Evolutionary conservation across 2,329 filamentous ascomycete species (phyloP).

Genomic region (Trichothecium sympodiale): DNA sequence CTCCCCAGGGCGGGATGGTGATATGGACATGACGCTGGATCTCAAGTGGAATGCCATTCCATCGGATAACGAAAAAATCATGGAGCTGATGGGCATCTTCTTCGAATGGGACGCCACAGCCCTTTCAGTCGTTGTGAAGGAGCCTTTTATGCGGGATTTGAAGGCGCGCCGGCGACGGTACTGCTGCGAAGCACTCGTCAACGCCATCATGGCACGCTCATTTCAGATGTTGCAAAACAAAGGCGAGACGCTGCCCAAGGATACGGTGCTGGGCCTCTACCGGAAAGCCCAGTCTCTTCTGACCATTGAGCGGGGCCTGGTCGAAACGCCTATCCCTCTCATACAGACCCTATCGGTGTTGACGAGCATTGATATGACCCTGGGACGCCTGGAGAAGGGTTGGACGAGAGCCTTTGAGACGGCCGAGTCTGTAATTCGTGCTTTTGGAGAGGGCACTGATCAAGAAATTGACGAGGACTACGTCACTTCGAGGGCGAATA

Average conservation of each 20-base stretch:
- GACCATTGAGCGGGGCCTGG: background rate
- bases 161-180: background rate
- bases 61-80: background rate
- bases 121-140: background rate
- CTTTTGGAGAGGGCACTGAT: background rate
- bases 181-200: constrained; percentile 3
- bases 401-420: constrained; percentile 1
- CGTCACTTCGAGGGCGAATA: background rate
- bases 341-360: constrained; percentile 2
- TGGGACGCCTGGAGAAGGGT: background rate
- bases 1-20: no score
- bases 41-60: background rate
- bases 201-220: constrained; percentile 2
- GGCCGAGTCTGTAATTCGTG: background rate
- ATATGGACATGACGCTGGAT: background rate
- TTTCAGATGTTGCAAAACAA: constrained; percentile 3
- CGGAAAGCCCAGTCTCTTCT: constrained; percentile 1
- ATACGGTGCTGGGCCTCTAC: background rate
- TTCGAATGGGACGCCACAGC: constrained; percentile 1
- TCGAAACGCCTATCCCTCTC: constrained; percentile 1
- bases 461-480: background rate
- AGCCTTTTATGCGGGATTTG: constrained; percentile 2
- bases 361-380: background rate
- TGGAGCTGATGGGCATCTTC: background rate
- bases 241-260: background rate